These are phyloP conservation scores for Picea mariana DNA, from an alignment of 83 land plant species.

Conservation along the genomic window DNA sequence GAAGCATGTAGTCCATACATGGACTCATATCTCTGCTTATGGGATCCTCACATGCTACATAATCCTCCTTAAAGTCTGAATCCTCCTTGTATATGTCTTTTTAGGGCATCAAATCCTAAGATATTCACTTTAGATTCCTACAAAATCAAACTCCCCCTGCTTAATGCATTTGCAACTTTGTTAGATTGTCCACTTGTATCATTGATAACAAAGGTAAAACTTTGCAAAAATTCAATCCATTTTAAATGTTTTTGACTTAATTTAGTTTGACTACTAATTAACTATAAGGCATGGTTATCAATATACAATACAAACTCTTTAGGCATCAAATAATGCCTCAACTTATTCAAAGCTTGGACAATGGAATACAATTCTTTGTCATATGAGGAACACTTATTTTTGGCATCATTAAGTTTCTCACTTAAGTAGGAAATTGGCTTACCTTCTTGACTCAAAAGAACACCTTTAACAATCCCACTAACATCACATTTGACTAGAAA, in stretches of 20 bases:
- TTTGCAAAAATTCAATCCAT: slow-evolving; percentile 17
- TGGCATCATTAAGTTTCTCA: not conserved
- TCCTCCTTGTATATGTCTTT: not conserved
- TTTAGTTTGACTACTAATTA: not conserved
- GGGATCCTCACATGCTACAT: too few species aligned
- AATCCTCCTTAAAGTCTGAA: not conserved
- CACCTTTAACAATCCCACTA: not conserved
- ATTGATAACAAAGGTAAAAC: slow-evolving; percentile 11
- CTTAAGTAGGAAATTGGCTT: not conserved
- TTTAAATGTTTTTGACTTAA: slow-evolving; percentile 2
- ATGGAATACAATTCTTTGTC: not conserved
- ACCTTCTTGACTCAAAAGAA: not conserved
- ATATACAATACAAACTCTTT: too few species aligned
- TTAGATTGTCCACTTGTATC: not conserved
- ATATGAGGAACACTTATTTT: not conserved
- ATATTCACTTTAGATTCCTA: too few species aligned
- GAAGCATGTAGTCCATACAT: not conserved
- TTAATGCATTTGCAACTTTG: too few species aligned
- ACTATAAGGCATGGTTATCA: not conserved
- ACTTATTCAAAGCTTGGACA: not conserved
- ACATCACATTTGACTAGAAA: not conserved
- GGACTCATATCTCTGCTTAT: too few species aligned
- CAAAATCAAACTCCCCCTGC: too few species aligned
- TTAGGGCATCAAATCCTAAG: not conserved
- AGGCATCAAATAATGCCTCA: too few species aligned